Evolutionary conservation across 768 basidiomycete species (phyloP).

Genomic region (Mycena venus): DNA sequence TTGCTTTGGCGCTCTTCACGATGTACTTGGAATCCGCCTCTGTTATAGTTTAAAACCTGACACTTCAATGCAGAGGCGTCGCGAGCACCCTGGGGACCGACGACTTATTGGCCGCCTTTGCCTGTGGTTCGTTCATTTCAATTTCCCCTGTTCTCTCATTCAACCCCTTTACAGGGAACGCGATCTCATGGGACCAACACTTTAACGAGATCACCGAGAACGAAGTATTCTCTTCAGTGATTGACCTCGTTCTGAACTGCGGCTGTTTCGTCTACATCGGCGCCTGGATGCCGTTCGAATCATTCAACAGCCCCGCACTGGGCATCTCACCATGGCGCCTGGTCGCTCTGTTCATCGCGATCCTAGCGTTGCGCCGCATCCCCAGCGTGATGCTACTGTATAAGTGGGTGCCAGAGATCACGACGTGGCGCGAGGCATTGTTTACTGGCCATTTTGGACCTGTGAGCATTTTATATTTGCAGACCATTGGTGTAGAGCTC

Average conservation of each 20-base stretch:
- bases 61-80: constrained; percentile 43
- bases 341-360: constrained; percentile 71
- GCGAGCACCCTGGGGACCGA: constrained; percentile 87
- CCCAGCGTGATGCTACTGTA: constrained; percentile 85
- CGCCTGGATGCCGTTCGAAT: constrained; percentile 83
- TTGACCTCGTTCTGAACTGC: constrained; percentile 89
- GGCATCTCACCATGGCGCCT: constrained; percentile 82
- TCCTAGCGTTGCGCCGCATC: constrained; percentile 84
- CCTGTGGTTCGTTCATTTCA: constrained; percentile 64
- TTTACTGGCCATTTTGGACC: constrained; percentile 93
- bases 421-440: constrained; percentile 86
- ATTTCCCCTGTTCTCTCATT: neutral
- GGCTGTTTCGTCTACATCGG: constrained; percentile 89
- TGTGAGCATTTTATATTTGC: constrained; percentile 48
- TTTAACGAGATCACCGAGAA: constrained; percentile 86
- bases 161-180: constrained; percentile 69
- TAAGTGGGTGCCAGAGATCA: constrained; percentile 89
- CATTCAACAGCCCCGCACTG: constrained; percentile 68
- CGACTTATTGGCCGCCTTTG: constrained; percentile 91
- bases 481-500: neutral
- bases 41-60: neutral
- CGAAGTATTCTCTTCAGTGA: constrained; percentile 89
- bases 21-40: constrained; percentile 57
- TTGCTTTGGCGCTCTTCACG: constrained; percentile 79
- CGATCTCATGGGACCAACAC: constrained; percentile 93